phyloP scores from a whole-genome alignment of 768 basidiomycete species.

The Boletus vinaceobasis region DNA sequence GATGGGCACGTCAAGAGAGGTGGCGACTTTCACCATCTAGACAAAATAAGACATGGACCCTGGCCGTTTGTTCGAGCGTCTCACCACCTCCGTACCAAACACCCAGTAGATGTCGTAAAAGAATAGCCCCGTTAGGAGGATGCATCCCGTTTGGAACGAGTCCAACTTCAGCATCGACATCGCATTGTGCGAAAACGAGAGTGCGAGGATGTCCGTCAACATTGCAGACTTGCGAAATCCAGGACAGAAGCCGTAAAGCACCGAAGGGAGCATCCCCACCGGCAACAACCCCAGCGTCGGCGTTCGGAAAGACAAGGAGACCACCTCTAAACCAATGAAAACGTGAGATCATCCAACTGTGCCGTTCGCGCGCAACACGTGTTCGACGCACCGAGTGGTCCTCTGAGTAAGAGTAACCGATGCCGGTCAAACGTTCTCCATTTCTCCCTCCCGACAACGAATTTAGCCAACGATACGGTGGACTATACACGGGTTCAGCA shows the following conservation, averaged over 20 bases:
- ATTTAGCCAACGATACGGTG: constrained; percentile 48
- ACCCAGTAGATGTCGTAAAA: constrained; percentile 97
- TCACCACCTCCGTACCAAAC: constrained; percentile 80
- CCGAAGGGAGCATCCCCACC: constrained; percentile 60
- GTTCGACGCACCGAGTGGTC: constrained; percentile 40
- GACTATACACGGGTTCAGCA: constrained; percentile 35
- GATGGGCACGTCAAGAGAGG: constrained; percentile 85
- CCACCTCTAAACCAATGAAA: constrained; percentile 27
- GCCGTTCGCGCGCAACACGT: background rate
- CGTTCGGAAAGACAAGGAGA: constrained; percentile 49
- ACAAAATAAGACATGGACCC: background rate
- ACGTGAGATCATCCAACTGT: constrained; percentile 4
- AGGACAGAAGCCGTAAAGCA: constrained; percentile 52
- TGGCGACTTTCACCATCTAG: constrained; percentile 93
- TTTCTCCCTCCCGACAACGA: constrained; percentile 43
- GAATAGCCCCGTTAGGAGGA: constrained; percentile 82
- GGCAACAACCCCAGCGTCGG: constrained; percentile 57
- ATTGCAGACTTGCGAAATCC: constrained; percentile 56
- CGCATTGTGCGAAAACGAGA: constrained; percentile 82
- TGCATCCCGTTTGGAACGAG: constrained; percentile 82
- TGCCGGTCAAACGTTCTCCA: constrained; percentile 59
- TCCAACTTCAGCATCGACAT: constrained; percentile 80
- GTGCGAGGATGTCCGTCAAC: constrained; percentile 68
- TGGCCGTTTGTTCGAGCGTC: constrained; percentile 24
- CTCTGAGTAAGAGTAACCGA: constrained; percentile 44